Conservation (phyloP, 2,329 filamentous ascomycete genomes). For the Elsinoe perseae region DNA sequence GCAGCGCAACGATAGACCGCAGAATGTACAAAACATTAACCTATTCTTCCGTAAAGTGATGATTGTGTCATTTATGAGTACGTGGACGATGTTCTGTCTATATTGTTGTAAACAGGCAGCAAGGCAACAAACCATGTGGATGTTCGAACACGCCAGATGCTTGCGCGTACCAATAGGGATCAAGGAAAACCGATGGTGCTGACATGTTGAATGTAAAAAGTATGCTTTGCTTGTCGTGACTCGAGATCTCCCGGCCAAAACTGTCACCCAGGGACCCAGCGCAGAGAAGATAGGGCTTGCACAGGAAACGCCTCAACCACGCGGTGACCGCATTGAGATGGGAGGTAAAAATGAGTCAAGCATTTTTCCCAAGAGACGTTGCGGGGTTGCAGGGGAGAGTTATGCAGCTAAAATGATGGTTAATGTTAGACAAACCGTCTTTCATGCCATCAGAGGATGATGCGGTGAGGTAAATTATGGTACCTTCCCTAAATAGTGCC, state of each 20-base stretch:
- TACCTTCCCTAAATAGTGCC: slow-evolving; percentile 2
- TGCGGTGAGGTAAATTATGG: background rate
- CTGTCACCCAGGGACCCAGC: background rate
- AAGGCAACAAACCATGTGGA: background rate
- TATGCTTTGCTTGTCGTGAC: background rate
- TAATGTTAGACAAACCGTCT: slow-evolving; percentile 1
- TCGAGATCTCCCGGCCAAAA: background rate
- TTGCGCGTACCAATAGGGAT: background rate
- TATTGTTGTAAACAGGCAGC: too few species aligned
- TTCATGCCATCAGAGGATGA: background rate
- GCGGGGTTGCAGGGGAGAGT: slow-evolving; percentile 7
- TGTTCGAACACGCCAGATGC: background rate
- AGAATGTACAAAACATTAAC: background rate
- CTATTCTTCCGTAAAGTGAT: background rate
- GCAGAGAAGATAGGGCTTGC: background rate
- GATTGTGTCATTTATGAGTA: background rate
- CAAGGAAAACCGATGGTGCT: background rate
- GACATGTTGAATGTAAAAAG: background rate
- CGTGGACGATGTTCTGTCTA: background rate
- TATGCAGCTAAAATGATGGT: slow-evolving; percentile 10
- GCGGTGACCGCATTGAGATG: slow-evolving; percentile 4
- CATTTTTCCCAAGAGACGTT: slow-evolving; percentile 1
- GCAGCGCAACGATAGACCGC: slow-evolving; percentile 33
- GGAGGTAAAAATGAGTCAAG: background rate
- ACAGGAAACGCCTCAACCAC: background rate